These are phyloP conservation scores for Ascoidea rubescens DNA, from an alignment of 805 yeast genomes.

Conservation along the genomic window DNA sequence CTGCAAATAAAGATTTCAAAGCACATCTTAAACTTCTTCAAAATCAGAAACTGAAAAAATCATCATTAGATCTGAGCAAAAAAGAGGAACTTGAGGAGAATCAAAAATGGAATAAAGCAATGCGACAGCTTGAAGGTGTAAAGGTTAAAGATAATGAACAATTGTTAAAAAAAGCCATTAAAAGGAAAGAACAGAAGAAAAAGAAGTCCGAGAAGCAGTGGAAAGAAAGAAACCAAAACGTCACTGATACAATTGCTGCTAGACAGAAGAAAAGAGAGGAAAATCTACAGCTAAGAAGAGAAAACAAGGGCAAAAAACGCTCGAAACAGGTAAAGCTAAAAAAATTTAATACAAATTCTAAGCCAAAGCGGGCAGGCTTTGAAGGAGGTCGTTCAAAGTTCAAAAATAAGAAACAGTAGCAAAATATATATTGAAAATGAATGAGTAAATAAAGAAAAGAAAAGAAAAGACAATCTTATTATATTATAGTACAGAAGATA, in stretches of 20 bases:
- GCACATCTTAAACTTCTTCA: conserved; percentile 73
- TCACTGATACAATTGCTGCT: conserved; percentile 58
- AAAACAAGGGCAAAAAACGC: conserved; percentile 69
- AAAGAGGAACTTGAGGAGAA: conserved; percentile 52
- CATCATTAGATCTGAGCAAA: conserved; percentile 42
- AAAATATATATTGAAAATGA: too few species aligned
- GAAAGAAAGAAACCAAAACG: conserved; percentile 77
- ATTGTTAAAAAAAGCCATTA: conserved; percentile 72
- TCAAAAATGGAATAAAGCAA: conserved; percentile 71
- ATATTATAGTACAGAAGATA: too few species aligned
- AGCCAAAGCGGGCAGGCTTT: conserved; percentile 73
- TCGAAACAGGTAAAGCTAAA: conserved; percentile 56
- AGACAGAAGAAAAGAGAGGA: conserved; percentile 85
- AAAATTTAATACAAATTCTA: conserved; percentile 43
- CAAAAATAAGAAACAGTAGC: conserved; percentile 14
- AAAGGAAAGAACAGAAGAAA: conserved; percentile 71
- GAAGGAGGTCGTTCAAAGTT: conserved; percentile 47
- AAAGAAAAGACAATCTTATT: too few species aligned
- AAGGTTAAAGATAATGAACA: conserved; percentile 86
- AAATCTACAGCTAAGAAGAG: conserved; percentile 73
- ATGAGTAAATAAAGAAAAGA: too few species aligned
- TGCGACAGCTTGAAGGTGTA: conserved; percentile 78
- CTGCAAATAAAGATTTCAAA: conserved; percentile 69
- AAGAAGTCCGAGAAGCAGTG: conserved; percentile 82
- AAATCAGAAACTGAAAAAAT: conserved; percentile 51